A percentile compares a stretch with the other conserved stretches of the same genome.
These are phyloP conservation scores for Senecio squalidus DNA, from an alignment of 140 eudicot species.

Conservation along the genomic window DNA sequence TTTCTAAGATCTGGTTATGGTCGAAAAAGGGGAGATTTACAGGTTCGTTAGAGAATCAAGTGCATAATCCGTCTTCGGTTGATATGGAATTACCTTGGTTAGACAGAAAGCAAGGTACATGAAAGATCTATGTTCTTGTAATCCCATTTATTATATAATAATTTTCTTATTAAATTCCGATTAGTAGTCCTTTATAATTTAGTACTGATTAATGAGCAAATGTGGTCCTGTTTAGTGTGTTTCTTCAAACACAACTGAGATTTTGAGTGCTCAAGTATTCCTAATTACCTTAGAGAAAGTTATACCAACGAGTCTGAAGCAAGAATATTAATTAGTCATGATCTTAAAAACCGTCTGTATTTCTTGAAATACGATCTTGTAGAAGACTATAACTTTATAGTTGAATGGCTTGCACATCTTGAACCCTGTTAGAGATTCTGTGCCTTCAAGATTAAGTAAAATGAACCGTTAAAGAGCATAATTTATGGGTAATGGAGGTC, in stretches of 20 bases:
- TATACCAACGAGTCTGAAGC: not conserved
- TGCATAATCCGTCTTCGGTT: conserved; percentile 44
- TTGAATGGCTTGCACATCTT: conserved; percentile 13
- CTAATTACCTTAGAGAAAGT: conserved; percentile 1
- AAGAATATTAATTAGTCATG: too few species aligned
- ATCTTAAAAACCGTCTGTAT: too few species aligned
- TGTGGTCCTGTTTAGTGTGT: not conserved
- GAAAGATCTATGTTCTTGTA: conserved; percentile 28
- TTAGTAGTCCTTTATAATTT: conserved; percentile 6
- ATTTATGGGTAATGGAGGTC: conserved; percentile 15
- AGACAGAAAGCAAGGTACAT: conserved; percentile 47
- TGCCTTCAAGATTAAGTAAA: conserved; percentile 28
- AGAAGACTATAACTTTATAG: conserved; percentile 5
- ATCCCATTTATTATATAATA: conserved; percentile 3
- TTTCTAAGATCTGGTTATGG: conserved; percentile 99
- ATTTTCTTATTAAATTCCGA: conserved; percentile 15
- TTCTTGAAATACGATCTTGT: too few species aligned
- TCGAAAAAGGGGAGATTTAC: conserved; percentile 62
- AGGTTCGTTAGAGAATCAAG: conserved; percentile 44
- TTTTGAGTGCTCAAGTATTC: conserved; percentile 2
- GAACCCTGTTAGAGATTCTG: not conserved
- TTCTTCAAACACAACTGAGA: not conserved
- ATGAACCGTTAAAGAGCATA: conserved; percentile 22
- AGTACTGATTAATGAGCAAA: not conserved
- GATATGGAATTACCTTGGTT: conserved; percentile 59